Percentiles rank a stretch among this genome's conserved stretches.
Conservation (phyloP, 2,329 filamentous ascomycete genomes). For the Neonectria punicea region DNA sequence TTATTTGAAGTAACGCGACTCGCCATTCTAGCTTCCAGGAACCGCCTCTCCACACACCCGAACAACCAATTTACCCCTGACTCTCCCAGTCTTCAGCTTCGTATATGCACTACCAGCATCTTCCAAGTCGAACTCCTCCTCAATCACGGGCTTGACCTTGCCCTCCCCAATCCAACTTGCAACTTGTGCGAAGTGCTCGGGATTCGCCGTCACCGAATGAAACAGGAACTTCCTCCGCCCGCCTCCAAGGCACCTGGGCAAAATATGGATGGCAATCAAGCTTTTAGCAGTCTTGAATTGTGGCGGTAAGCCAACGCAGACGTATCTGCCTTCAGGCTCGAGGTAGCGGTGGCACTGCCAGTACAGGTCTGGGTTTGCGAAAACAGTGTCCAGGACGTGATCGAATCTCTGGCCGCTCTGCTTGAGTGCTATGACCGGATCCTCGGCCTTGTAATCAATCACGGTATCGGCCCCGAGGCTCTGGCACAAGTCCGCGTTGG, state of each 20-base stretch:
- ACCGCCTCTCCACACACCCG: neutral
- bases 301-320: conserved; percentile 24
- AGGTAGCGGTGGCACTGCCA: conserved; percentile 32
- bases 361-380: conserved; percentile 22
- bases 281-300: conserved; percentile 19
- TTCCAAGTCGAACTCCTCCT: conserved; percentile 25
- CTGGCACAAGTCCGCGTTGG: conserved; percentile 17
- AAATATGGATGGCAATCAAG: conserved; percentile 16
- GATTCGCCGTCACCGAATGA: conserved; percentile 27
- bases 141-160: conserved; percentile 19
- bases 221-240: conserved; percentile 29
- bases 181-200: conserved; percentile 24
- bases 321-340: conserved; percentile 13
- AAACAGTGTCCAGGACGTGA: conserved; percentile 26
- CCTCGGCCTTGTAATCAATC: conserved; percentile 23
- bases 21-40: too few species aligned
- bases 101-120: conserved; percentile 20
- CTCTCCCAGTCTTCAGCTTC: conserved; percentile 14
- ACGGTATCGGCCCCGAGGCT: conserved; percentile 21
- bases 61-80: conserved; percentile 28
- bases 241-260: conserved; percentile 30
- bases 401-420: conserved; percentile 11
- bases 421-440: neutral
- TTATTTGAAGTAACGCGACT: too few species aligned
- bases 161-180: conserved; percentile 17